Evolutionary conservation across 2,329 filamentous ascomycete species (phyloP), one percentile per base, ranked within the genome.

Genomic region (Gnomoniopsis sp.): DNA sequence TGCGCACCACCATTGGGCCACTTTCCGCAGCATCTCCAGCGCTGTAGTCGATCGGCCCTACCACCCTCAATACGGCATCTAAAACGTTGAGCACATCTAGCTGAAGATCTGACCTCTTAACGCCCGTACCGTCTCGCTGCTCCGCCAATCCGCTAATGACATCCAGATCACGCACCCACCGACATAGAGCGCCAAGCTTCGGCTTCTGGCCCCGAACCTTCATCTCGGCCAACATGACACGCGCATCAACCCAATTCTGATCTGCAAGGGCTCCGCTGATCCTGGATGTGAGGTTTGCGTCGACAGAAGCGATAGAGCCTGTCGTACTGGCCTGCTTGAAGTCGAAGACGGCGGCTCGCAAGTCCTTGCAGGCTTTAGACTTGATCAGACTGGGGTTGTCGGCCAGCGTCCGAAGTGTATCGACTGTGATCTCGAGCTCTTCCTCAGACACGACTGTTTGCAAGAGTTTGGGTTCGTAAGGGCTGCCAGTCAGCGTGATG

Each of bases 151-250:
- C 86, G 63, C 84, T 88, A 52, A 89, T 83, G 23, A 89, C 83
- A 65, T 90, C 87, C 26, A 90, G 74, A 66, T 89, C 87, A 58
- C 88, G 80, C 4, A 90, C 87, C 88, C 88, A 90, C 58, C 88
- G 83, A 69, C 87, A 89, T 8, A 90, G 71, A 1, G 87, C 86
- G 21, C 88, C 88, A 0, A 90, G 73, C 64, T 88, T 88, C 0
- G 87, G 87, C 19, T 82, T 79, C 62, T 89, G 80, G 3, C 77
- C 75, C n/a, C 87, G 76, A 19, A 90, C 84, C 33, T 81, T 79
- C 87, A 90, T 90, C 73, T 90, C 87, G 0, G 87, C 82, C 1
- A 90, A 78, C 15, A 89, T 68, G 17, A 90, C 79, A 53, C 79
- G 79, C 6, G 87, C 86, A n/a, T 89, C 87, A 11, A 77, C 78